Evolutionary conservation across 2,329 filamentous ascomycete genomes (phyloP), one percentile per base, ranked within the genome.

Genomic region (Nothomitra cinnamomea): DNA sequence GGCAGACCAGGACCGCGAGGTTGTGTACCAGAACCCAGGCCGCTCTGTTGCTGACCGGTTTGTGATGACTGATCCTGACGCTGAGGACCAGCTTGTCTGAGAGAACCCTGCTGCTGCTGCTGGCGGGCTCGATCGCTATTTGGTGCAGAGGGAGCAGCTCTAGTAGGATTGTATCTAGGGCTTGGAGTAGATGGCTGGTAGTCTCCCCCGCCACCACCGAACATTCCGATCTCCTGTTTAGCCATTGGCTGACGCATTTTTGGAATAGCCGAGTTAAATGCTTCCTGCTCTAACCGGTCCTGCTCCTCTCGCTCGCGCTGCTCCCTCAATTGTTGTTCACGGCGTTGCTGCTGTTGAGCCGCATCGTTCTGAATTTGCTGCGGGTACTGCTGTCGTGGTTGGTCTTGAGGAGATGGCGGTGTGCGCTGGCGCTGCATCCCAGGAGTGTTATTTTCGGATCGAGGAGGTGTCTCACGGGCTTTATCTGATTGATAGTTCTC

Each of bases 221-320:
- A 52, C 28, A 53, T 28, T n/a, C 48, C 87, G 60, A 96, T 71
- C 66, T 96, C 92, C 68, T 95, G 89, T 66, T 96, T 87, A 32
- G 89, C 88, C 59, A 92, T 63, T 1, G 87, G 86, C 10, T 81
- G 70, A 64, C 86, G 87, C 58, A 77, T 82, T 72, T 94, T 85
- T 32, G 88, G 90, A 56, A 95, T 70, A 22, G 86, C 87, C 36
- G 87, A 85, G 66, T 96, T 95, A 68, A 95, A 95, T 17, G 81
- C 86, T 64, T 92, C 88, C 60, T 86, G 74, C 52, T 95, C 87
- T 21, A 19, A 17, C 40, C 41, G 64, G 76, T 80, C 47, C 60
- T 62, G 49, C 28, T 58, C 56, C 40, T 58, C 55, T 25, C 45
- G 67, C 50, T 71, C 67, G 32, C 68, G 67, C 55, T 67, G 65